phyloP scores from a whole-genome alignment of 2,329 filamentous ascomycete genomes.

The Talaromyces sp. region DNA sequence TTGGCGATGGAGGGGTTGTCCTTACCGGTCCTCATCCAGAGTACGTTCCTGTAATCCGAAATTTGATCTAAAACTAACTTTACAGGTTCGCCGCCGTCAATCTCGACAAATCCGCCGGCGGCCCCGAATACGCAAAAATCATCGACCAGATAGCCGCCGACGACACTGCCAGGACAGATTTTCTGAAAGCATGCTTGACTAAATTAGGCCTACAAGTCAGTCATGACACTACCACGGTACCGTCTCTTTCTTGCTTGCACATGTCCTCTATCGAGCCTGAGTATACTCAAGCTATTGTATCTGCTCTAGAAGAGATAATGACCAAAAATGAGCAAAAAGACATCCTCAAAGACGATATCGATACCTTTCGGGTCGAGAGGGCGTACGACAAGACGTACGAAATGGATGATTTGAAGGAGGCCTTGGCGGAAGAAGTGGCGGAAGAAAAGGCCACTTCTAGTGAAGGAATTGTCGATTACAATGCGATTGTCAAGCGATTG shows the following conservation, averaged over 20 bases:
- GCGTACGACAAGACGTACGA: conserved; percentile 54
- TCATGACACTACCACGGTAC: conserved; percentile 64
- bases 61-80: background rate
- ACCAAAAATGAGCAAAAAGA: conserved; percentile 57
- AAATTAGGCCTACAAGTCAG: conserved; percentile 81
- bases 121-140: conserved; percentile 67
- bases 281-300: conserved; percentile 65
- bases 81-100: conserved; percentile 77
- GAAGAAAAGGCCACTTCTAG: conserved; percentile 13
- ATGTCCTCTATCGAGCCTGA: conserved; percentile 66
- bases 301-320: conserved; percentile 63
- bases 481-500: conserved; percentile 67
- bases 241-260: conserved; percentile 77
- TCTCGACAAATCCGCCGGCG: conserved; percentile 62
- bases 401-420: conserved; percentile 53
- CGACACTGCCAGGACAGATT: conserved; percentile 66
- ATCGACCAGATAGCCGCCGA: conserved; percentile 65
- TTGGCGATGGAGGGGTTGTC: conserved; percentile 75
- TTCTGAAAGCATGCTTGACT: conserved; percentile 72
- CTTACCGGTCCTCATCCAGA: conserved; percentile 91
- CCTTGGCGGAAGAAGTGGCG: conserved; percentile 46
- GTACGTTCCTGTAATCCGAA: conserved; percentile 49
- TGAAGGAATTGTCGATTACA: conserved; percentile 70
- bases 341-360: conserved; percentile 71
- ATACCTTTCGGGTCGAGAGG: conserved; percentile 75